A percentile compares a stretch with the other conserved stretches of the same genome.
These are phyloP conservation scores for Ogataea paradorogensis DNA, from an alignment of 805 yeast species.

Conservation along the genomic window DNA sequence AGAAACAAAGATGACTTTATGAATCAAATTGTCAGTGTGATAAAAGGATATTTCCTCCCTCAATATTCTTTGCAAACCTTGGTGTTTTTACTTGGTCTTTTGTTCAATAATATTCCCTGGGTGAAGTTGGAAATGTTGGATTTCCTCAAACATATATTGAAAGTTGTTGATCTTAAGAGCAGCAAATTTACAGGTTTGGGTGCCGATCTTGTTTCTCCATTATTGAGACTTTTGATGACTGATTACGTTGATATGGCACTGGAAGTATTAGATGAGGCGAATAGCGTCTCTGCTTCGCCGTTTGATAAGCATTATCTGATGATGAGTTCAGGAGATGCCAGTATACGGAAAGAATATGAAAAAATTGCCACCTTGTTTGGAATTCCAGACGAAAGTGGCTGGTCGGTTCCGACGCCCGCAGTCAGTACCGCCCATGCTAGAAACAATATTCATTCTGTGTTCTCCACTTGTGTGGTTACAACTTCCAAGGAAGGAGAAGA, in stretches of 20 bases:
- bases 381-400: conserved; percentile 90
- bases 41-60: conserved; percentile 70
- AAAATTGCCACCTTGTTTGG: conserved; percentile 89
- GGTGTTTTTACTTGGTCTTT: conserved; percentile 71
- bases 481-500: conserved; percentile 39
- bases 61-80: conserved; percentile 70
- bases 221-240: conserved; percentile 72
- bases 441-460: conserved; percentile 93
- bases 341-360: conserved; percentile 76
- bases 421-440: conserved; percentile 84
- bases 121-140: conserved; percentile 78
- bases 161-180: conserved; percentile 69
- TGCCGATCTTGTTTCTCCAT: conserved; percentile 90
- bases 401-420: conserved; percentile 97
- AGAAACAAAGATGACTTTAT: conserved; percentile 89
- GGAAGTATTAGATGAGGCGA: conserved; percentile 84
- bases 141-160: conserved; percentile 68
- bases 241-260: conserved; percentile 87
- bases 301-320: conserved; percentile 88
- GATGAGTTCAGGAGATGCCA: conserved; percentile 83
- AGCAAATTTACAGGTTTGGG: conserved; percentile 88
- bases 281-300: conserved; percentile 81
- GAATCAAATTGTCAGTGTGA: conserved; percentile 70
- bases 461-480: conserved; percentile 68
- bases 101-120: conserved; percentile 77